Base-by-base conservation (phyloP, 371 early-diverging fungal genomes). In the Chytridiales sp. region DNA sequence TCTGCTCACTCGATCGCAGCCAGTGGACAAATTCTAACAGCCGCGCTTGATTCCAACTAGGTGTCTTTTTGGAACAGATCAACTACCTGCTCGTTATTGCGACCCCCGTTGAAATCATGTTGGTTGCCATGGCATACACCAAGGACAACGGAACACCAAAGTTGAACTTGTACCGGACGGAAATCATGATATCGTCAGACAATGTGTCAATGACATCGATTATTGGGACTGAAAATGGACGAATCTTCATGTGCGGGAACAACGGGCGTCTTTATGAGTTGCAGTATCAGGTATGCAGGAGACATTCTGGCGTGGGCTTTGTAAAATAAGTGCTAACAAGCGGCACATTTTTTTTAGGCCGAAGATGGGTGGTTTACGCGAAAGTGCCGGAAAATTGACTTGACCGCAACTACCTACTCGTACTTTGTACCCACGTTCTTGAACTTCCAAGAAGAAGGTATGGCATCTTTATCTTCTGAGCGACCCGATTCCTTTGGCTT, bases 211-310 rank as follows among this genome's bases (percentile, higher is more conserved):
- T 96, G 80, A 77, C 69, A 40, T 69, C 80, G 35, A 91, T 96
- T 48, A 72, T 80, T 17, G 92, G 92, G 4, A 88, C 93, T 2
- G 66, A 64, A 3, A 72, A 79, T 4, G 97, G 95, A 1, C 80
- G 97, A 17, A 83, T 95, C 22, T 93, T 95, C 40, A 82, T 92
- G 83, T 73, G 87, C 29, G 93, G 93, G 44, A 82, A 73, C 56
- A 85, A 89, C 61, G 93, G 93, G 24, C 75, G 84, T 43, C 62
- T 97, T 0, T 92, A 89, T 73, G 97, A 97, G 76, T 67, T 95
- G 31, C 70, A 75, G 29, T 94, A 95, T 61, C 80, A 84, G 64
- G 87, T 87, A 67, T 61, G 44, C 11, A 9, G 17, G 19, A 38
- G 32, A 11, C 29, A 29, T 15, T 13, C 17, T 47, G 24, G 47